These are phyloP conservation scores for Blastomyces emzantsi DNA, from an alignment of 2,329 filamentous ascomycete species.

Conservation along the genomic window DNA sequence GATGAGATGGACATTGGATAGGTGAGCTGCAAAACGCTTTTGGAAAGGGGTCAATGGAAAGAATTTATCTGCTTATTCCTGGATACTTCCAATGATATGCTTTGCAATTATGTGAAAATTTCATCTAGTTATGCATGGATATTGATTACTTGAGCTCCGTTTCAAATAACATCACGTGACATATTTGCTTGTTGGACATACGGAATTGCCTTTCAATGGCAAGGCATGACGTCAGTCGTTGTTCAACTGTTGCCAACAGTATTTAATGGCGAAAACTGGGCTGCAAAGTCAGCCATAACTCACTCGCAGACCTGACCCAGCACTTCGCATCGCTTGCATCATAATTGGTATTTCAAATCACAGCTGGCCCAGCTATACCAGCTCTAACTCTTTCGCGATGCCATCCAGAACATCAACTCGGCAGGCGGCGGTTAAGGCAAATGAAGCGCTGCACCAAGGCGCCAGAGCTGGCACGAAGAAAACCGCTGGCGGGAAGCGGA, in stretches of 20 bases:
- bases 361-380: background rate
- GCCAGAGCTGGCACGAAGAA: conserved; percentile 24
- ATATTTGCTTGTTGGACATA: background rate
- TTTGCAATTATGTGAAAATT: background rate
- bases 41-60: background rate
- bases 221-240: conserved; percentile 6
- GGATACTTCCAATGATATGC: background rate
- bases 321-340: background rate
- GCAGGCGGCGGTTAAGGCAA: conserved; percentile 37
- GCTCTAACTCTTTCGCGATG: conserved; percentile 17
- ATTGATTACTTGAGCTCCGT: background rate
- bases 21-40: background rate
- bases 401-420: conserved; percentile 34
- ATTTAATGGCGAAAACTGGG: background rate
- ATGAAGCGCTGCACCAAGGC: conserved; percentile 31
- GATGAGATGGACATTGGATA: conserved; percentile 6
- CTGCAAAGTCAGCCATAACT: background rate
- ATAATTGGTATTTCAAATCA: background rate
- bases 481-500: conserved; percentile 33
- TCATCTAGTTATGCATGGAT: background rate
- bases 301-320: background rate
- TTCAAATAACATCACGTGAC: background rate
- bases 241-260: conserved; percentile 1
- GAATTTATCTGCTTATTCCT: background rate
- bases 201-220: background rate